Conservation (phyloP, 2,329 filamentous ascomycete genomes). For the Cladophialophora immunda region DNA sequence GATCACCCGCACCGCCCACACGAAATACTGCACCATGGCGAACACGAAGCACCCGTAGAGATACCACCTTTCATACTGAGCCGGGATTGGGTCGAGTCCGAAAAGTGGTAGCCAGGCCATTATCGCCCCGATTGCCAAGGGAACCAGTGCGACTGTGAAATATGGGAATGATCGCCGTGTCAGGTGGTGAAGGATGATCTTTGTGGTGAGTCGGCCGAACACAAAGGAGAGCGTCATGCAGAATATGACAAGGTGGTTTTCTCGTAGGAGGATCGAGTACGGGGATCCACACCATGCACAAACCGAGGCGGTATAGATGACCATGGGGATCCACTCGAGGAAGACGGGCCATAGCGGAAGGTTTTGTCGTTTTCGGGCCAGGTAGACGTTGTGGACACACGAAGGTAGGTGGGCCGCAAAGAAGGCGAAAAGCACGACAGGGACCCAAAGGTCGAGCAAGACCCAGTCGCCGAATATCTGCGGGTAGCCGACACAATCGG, state of each 20-base stretch:
- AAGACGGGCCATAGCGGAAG: slow-evolving; percentile 84
- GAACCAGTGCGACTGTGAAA: slow-evolving; percentile 91
- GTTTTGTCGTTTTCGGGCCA: slow-evolving; percentile 74
- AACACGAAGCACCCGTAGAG: slow-evolving; percentile 86
- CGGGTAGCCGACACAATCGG: slow-evolving; percentile 71
- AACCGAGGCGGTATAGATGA: slow-evolving; percentile 77
- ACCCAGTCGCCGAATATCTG: slow-evolving; percentile 73
- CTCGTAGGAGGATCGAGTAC: slow-evolving; percentile 78
- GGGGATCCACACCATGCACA: slow-evolving; percentile 89
- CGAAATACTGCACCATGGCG: slow-evolving; percentile 83
- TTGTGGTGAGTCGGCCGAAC: slow-evolving; percentile 97
- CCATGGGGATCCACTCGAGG: slow-evolving; percentile 92
- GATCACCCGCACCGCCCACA: slow-evolving; percentile 92
- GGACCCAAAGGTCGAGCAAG: slow-evolving; percentile 89
- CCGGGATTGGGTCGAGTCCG: slow-evolving; percentile 69
- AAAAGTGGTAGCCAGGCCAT: slow-evolving; percentile 83
- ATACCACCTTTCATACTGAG: slow-evolving; percentile 77
- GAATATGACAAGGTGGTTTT: slow-evolving; percentile 91
- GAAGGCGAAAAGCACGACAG: slow-evolving; percentile 71
- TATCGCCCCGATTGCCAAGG: slow-evolving; percentile 83
- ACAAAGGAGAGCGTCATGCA: slow-evolving; percentile 96
- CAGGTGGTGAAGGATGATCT: slow-evolving; percentile 96
- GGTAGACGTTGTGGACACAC: slow-evolving; percentile 85
- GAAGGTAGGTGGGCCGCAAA: slow-evolving; percentile 82
- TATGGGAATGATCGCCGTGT: slow-evolving; percentile 94